A percentile compares a stretch with the other conserved stretches of the same genome.
phyloP scores from a whole-genome alignment of 2,329 filamentous ascomycete genomes.

The Cladosporium sp. region DNA sequence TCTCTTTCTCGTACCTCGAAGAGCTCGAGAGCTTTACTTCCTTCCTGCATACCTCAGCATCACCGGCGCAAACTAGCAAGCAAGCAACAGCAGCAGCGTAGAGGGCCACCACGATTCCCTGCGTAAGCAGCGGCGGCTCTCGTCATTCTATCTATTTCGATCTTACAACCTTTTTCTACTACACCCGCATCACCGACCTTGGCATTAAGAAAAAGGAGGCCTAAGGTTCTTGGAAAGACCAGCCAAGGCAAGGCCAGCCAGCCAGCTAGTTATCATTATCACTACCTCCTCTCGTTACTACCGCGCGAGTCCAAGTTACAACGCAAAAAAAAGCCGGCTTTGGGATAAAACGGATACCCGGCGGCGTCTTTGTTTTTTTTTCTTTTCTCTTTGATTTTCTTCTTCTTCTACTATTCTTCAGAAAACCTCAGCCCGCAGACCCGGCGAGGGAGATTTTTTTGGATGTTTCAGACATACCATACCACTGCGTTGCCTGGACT shows the following conservation, averaged over 20 bases:
- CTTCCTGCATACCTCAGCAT: not conserved
- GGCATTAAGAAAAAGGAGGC: too few species aligned
- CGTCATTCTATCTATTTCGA: too few species aligned
- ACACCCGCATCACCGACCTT: too few species aligned
- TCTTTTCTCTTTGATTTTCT: not conserved
- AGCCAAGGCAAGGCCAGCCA: not conserved
- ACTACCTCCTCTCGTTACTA: not conserved
- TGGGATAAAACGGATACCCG: not conserved
- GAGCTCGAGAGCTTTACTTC: too few species aligned
- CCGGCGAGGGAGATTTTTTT: too few species aligned
- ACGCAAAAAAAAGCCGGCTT: not conserved
- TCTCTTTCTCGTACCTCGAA: not conserved
- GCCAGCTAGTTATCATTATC: not conserved
- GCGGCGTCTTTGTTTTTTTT: not conserved
- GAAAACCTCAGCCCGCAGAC: too few species aligned
- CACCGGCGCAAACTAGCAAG: not conserved
- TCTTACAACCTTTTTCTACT: too few species aligned
- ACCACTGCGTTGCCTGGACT: too few species aligned
- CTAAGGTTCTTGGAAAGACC: not conserved
- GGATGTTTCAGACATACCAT: too few species aligned
- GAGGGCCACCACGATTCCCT: not conserved
- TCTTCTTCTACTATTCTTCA: not conserved
- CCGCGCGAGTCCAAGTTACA: not conserved
- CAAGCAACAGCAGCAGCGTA: not conserved
- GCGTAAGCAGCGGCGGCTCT: too few species aligned